Evolutionary conservation across 371 early-diverging fungal genomes (phyloP).

Genomic region (Rhizopus delemar): DNA sequence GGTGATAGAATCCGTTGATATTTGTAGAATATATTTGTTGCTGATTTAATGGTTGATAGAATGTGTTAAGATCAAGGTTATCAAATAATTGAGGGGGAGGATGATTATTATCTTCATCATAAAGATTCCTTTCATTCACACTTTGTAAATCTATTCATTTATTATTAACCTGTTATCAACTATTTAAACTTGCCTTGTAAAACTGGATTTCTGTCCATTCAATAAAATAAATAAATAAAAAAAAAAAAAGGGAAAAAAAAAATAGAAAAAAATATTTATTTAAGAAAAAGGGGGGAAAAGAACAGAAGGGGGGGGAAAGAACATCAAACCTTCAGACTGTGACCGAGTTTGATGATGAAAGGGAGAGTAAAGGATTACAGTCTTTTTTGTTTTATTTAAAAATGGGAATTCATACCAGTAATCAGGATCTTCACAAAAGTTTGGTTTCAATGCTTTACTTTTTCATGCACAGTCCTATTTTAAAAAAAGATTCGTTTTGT

Average conservation of each 20-base stretch:
- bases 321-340: not conserved
- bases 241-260: not conserved
- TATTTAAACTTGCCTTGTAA: slow-evolving; percentile 5
- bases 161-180: not conserved
- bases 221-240: not conserved
- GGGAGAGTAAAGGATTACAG: not conserved
- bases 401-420: not conserved
- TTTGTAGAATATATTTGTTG: not conserved
- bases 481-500: too few relatives aligned
- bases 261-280: not conserved
- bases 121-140: not conserved
- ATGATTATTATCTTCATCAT: not conserved
- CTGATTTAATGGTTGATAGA: not conserved
- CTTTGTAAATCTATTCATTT: not conserved
- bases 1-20: not conserved
- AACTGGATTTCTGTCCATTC: not conserved
- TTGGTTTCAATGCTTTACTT: not conserved
- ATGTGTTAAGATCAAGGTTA: not conserved
- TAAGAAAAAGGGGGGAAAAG: not conserved
- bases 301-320: not conserved
- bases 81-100: not conserved
- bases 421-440: not conserved
- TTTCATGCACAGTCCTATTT: too few relatives aligned
- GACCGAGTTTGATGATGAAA: not conserved
- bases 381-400: not conserved